Percentiles rank a stretch among this genome's conserved stretches.
Conservation (phyloP, 75 land plant genomes). For the Larix kaempferi region DNA sequence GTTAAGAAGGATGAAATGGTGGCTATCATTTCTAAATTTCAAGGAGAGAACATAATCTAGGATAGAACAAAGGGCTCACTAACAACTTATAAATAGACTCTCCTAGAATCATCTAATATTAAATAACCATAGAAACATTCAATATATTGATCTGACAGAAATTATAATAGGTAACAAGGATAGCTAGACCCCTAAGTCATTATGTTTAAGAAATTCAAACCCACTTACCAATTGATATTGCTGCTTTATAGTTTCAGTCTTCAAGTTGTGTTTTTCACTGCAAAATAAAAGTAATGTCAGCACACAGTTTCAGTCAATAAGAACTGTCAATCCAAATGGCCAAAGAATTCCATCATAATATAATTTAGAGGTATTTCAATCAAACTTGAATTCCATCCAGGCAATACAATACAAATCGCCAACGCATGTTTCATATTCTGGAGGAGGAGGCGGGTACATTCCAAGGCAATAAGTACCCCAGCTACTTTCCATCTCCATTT, state of each 20-base stretch:
- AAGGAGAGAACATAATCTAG: too few relatives aligned
- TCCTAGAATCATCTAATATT: not conserved
- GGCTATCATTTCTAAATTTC: too few relatives aligned
- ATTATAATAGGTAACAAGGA: too few relatives aligned
- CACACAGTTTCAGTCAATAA: not conserved
- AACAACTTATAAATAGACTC: too few relatives aligned
- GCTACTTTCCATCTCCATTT: constrained; percentile 86
- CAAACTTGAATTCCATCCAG: constrained; percentile 99
- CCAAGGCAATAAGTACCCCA: constrained; percentile 99
- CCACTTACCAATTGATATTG: constrained; percentile 45
- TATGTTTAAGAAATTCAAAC: not conserved
- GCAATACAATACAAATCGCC: constrained; percentile 97
- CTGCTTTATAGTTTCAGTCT: constrained; percentile 68
- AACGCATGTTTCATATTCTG: constrained; percentile 85
- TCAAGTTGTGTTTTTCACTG: constrained; percentile 85
- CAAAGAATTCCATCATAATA: not conserved
- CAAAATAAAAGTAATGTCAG: constrained; percentile 13
- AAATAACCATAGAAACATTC: too few relatives aligned
- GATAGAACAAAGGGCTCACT: too few relatives aligned
- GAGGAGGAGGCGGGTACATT: constrained; percentile 73
- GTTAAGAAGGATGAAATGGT: too few relatives aligned
- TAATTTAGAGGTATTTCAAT: not conserved
- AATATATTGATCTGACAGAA: too few relatives aligned
- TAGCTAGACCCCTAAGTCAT: too few relatives aligned
- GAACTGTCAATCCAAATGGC: not conserved